phyloP scores from a whole-genome alignment of 164 flowering plant genomes.

The Platanus orientalis region DNA sequence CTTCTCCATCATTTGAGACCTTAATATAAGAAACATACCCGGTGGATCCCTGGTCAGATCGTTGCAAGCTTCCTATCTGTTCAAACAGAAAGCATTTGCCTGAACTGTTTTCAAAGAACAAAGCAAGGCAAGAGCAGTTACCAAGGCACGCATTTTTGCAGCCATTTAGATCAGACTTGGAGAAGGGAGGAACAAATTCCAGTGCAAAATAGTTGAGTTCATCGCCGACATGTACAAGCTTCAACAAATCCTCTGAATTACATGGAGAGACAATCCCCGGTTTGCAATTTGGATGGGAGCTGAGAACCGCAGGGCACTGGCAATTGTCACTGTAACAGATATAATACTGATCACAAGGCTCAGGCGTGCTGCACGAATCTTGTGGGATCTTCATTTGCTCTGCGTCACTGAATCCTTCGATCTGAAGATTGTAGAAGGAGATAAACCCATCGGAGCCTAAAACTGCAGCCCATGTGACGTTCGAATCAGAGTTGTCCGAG shows the following conservation, averaged over 20 bases:
- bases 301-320: slow-evolving; percentile 41
- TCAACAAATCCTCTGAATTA: slow-evolving; percentile 15
- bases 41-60: slow-evolving; percentile 13
- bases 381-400: slow-evolving; percentile 36
- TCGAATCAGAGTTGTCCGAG: slow-evolving; percentile 26
- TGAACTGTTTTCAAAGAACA: slow-evolving; percentile 39
- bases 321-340: slow-evolving; percentile 37
- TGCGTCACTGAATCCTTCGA: slow-evolving; percentile 12
- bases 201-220: slow-evolving; percentile 43
- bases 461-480: slow-evolving; percentile 49
- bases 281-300: slow-evolving; percentile 27
- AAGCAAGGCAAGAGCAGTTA: slow-evolving; percentile 48
- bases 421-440: slow-evolving; percentile 33
- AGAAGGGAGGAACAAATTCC: slow-evolving; percentile 32
- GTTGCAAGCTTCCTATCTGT: slow-evolving; percentile 44
- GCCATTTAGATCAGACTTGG: slow-evolving; percentile 23
- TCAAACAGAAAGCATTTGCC: slow-evolving; percentile 44
- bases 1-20: slow-evolving; percentile 15
- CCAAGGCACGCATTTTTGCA: slow-evolving; percentile 40
- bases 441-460: slow-evolving; percentile 40
- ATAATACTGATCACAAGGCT: slow-evolving; percentile 35
- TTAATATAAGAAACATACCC: slow-evolving; percentile 36
- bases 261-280: slow-evolving; percentile 27
- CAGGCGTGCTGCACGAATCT: slow-evolving; percentile 37
- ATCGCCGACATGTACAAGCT: slow-evolving; percentile 33